Evolutionary conservation across 1,284 basidiomycete genomes (phyloP).

Genomic region (Leccinum idahoense): DNA sequence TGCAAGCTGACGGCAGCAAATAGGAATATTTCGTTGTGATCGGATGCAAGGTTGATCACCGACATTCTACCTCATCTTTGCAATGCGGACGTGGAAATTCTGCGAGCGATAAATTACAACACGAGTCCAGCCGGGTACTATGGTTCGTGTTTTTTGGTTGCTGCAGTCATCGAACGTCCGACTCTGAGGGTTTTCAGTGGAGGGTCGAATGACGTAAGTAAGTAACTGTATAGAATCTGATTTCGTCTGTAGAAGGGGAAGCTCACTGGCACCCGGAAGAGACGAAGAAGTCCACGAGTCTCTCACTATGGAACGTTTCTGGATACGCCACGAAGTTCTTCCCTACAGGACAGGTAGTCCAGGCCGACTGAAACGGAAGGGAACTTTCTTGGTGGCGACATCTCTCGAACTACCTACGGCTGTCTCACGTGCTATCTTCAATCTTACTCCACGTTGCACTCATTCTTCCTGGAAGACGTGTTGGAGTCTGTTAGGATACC

Average conservation of each 20-base stretch:
- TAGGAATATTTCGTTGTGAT: not conserved
- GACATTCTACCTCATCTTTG: not conserved
- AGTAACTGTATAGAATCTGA: no score
- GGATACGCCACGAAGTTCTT: not conserved
- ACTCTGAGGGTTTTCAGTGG: not conserved
- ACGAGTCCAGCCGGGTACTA: not conserved
- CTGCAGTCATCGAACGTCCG: not conserved
- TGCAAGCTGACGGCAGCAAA: not conserved
- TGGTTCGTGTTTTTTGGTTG: not conserved
- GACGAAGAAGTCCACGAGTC: not conserved
- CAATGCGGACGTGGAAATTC: no score
- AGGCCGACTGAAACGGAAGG: no score
- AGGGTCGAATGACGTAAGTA: not conserved
- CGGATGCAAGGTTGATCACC: not conserved
- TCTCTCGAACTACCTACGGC: not conserved
- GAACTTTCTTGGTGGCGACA: not conserved
- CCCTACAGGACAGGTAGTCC: not conserved
- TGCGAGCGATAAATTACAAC: not conserved
- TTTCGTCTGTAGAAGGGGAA: not conserved
- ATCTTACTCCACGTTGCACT: not conserved
- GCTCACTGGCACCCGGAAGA: not conserved
- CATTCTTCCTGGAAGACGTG: no score
- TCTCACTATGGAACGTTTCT: not conserved
- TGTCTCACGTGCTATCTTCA: not conserved
- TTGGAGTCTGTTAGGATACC: no score